Percentiles rank a stretch among this genome's conserved stretches.
These are phyloP conservation scores for Bipolaris bicolor DNA, from an alignment of 2,329 filamentous ascomycete species.

Conservation along the genomic window DNA sequence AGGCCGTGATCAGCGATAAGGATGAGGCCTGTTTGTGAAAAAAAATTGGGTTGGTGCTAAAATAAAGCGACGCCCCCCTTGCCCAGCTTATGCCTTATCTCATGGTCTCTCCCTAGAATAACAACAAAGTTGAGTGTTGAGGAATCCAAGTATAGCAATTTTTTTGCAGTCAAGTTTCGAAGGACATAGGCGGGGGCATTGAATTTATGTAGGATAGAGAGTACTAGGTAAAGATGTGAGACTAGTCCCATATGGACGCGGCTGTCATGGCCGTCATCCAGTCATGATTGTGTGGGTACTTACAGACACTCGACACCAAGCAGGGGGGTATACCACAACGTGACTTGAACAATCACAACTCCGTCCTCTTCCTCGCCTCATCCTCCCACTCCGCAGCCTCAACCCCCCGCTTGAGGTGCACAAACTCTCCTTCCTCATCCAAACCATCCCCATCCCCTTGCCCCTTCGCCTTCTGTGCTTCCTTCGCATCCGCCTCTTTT, in stretches of 20 bases:
- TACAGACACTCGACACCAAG: neutral
- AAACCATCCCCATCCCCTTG: constrained; percentile 9
- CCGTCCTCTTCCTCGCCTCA: constrained; percentile 21
- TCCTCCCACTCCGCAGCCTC: constrained; percentile 15
- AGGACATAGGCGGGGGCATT: too few relatives aligned
- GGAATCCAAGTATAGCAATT: too few relatives aligned
- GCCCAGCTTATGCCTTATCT: too few relatives aligned
- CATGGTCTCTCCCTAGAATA: too few relatives aligned
- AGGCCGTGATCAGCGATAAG: neutral
- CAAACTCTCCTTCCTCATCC: constrained; percentile 21
- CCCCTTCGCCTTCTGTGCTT: constrained; percentile 1
- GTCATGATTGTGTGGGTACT: neutral
- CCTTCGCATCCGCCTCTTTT: constrained; percentile 23
- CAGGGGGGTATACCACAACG: neutral
- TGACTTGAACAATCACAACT: constrained; percentile 13
- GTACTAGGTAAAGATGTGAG: neutral
- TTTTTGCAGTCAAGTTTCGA: too few relatives aligned
- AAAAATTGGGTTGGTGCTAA: too few relatives aligned
- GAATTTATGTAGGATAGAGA: too few relatives aligned
- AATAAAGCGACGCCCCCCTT: neutral
- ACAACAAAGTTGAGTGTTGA: too few relatives aligned
- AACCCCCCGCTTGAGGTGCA: constrained; percentile 21
- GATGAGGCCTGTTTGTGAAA: neutral
- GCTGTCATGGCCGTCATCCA: too few relatives aligned
- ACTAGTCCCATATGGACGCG: neutral